Base-by-base conservation (phyloP, 1,284 basidiomycete species). In the Cutaneotrichosporon cutaneum region DNA sequence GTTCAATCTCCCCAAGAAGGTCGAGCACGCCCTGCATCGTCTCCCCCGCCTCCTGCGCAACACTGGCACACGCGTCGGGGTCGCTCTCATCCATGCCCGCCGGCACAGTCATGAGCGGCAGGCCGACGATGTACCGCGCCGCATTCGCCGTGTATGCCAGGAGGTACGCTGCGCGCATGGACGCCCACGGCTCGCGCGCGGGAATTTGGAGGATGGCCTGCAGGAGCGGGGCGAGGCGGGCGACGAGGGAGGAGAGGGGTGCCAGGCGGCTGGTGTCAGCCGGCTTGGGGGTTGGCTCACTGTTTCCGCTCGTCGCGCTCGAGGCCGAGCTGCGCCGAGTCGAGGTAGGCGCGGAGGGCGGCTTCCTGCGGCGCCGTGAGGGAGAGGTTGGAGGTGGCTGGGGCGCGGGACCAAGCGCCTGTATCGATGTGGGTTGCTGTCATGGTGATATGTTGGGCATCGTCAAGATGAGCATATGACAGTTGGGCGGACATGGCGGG, bases 221-320 rank as follows among this genome's bases (percentile, higher is more conserved):
- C 4, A 74, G 62, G 18, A 76, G 58, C 9, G 67, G 65, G 3
- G 24, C 21, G 2, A 76, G 65, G 11, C 72, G 66, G 6, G 27
- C 22, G 4, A 74, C 18, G 2, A 75, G 66, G 0, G 26, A 18
- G 1, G 62, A 51, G 13, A 75, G 61, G 11, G 68, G 60, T 11
- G 53, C 57, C 24, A 71, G 67, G n/a, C 66, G 60, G 45, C 72
- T 73, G 60, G 11, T n/a, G 56, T 59, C 11, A 44, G 30, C n/a
- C 1, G 27, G 4, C 9, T 10, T 4, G 21, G 3, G 48, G 48
- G 16, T 16, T 2, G 21, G 24, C 50, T 9, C 45, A 53, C 74
- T 64, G 62, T 48, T 75, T 76, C 16, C 67, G 59, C 58, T 68
- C 67, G 44, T 73, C 71, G 45, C 75, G 62, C 54, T 75, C 73